Evolutionary conservation across 2,329 filamentous ascomycete genomes (phyloP).

Genomic region (Colletotrichum cordylinicola): DNA sequence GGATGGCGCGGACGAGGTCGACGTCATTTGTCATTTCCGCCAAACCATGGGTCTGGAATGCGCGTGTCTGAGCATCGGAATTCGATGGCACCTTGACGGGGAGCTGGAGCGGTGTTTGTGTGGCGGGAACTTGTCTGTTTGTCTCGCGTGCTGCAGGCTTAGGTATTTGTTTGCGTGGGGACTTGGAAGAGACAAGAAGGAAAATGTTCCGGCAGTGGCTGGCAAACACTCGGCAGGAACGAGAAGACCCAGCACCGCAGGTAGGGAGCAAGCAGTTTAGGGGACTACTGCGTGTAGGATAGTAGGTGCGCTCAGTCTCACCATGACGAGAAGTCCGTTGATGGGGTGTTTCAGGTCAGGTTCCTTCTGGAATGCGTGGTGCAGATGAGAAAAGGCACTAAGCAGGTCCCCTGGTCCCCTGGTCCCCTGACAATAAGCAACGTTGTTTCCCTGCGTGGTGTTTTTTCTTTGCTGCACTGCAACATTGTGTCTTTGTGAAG

Average conservation of each 20-base stretch:
- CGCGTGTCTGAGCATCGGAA: neutral
- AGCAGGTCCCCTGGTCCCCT: neutral
- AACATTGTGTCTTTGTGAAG: neutral
- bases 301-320: slow-evolving; percentile 7
- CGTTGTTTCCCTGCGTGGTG: neutral
- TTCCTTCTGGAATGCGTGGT: slow-evolving; percentile 9
- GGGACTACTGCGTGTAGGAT: neutral
- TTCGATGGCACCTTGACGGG: neutral
- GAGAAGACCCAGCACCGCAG: neutral
- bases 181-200: neutral
- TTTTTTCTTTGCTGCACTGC: neutral
- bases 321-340: neutral
- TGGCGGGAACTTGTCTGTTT: neutral
- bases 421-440: neutral
- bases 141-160: neutral
- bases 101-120: neutral
- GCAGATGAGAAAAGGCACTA: neutral
- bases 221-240: neutral
- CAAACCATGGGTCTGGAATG: neutral
- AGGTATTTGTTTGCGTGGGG: neutral
- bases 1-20: neutral
- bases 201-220: neutral
- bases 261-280: neutral
- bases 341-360: slow-evolving; percentile 12
- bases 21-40: neutral